A percentile compares a stretch with the other conserved stretches of the same genome.
Evolutionary conservation across 805 yeast genomes (phyloP).

Genomic region (Citeromyces matritensis): DNA sequence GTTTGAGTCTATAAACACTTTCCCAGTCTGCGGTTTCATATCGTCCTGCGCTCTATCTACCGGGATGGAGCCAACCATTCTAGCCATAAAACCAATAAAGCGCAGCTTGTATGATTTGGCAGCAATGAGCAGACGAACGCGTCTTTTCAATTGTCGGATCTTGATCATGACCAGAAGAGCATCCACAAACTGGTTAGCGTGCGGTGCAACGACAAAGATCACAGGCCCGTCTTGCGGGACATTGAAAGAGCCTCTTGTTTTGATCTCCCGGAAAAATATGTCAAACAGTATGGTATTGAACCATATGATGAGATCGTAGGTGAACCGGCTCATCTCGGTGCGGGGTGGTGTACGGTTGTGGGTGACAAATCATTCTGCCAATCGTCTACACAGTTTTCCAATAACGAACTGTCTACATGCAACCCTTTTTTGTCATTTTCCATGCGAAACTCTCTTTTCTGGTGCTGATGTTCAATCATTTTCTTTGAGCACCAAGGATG

Average conservation of each 20-base stretch:
- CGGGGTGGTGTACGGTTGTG: no score
- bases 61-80: slow-evolving; percentile 71
- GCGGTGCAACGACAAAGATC: slow-evolving; percentile 92
- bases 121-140: slow-evolving; percentile 76
- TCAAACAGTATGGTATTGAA: slow-evolving; percentile 13
- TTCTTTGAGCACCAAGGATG: no score
- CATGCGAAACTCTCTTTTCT: no score
- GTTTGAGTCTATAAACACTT: slow-evolving; percentile 28
- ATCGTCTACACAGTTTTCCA: no score
- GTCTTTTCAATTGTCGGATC: slow-evolving; percentile 49
- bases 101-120: slow-evolving; percentile 53
- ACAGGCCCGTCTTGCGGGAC: slow-evolving; percentile 64
- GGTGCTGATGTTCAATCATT: no score
- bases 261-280: slow-evolving; percentile 76
- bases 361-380: no score
- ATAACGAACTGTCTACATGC: no score
- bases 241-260: slow-evolving; percentile 75
- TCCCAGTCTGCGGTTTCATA: slow-evolving; percentile 47
- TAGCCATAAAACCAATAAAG: slow-evolving; percentile 66
- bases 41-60: slow-evolving; percentile 87
- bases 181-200: slow-evolving; percentile 80
- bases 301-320: slow-evolving; percentile 14
- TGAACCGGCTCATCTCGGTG: no score
- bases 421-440: no score
- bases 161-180: slow-evolving; percentile 59